Percentiles rank a stretch among this genome's conserved stretches.
Evolutionary conservation across 805 yeast species (phyloP).

Genomic region (Wickerhamiella parazyma): DNA sequence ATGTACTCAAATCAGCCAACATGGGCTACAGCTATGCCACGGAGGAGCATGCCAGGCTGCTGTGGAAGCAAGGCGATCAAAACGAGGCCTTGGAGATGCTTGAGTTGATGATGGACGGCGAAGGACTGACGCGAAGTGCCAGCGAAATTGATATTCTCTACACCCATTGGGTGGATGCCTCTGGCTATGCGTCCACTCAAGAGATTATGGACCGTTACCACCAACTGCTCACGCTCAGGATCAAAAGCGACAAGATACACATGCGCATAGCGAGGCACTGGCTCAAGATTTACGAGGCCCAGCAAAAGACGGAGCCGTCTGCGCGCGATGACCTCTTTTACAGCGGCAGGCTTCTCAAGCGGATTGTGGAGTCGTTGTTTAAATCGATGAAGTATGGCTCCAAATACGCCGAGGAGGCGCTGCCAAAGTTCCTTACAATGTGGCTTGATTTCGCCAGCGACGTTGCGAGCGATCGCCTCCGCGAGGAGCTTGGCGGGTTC

Average conservation of each 20-base stretch:
- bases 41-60: conserved; percentile 42
- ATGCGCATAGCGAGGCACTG: conserved; percentile 69
- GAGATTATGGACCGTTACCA: conserved; percentile 59
- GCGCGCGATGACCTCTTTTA: conserved; percentile 17
- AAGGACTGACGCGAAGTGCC: conserved; percentile 24
- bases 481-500: background rate
- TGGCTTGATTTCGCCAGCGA: conserved; percentile 5
- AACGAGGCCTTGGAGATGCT: background rate
- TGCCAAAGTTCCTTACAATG: conserved; percentile 52
- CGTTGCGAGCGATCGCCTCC: background rate
- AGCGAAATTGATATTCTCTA: conserved; percentile 66
- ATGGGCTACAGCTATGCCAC: conserved; percentile 2
- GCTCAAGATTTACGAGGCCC: conserved; percentile 63
- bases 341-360: conserved; percentile 36
- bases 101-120: background rate
- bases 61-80: conserved; percentile 5
- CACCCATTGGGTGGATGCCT: conserved; percentile 76
- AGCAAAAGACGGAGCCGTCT: conserved; percentile 28
- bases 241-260: conserved; percentile 62
- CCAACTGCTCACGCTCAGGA: conserved; percentile 38
- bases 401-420: conserved; percentile 59
- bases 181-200: conserved; percentile 68
- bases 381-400: conserved; percentile 50
- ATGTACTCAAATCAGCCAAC: conserved; percentile 16
- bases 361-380: conserved; percentile 42